These are phyloP conservation scores for Lecanicillium sp. DNA, from an alignment of 2,329 filamentous ascomycete species.

Conservation along the genomic window DNA sequence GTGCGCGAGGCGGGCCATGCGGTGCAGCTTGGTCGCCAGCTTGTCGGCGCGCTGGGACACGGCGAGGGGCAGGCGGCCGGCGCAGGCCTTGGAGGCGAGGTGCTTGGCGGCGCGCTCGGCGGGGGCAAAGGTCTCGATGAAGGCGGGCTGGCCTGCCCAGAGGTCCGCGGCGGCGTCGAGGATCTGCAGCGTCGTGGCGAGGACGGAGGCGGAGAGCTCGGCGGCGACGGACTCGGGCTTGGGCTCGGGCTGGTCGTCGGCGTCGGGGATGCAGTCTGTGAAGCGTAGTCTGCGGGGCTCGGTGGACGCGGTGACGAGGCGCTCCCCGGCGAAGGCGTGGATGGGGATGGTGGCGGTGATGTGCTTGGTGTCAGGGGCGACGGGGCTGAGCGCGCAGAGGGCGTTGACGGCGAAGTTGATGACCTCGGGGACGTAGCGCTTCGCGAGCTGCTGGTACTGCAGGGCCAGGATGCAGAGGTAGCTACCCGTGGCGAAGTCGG, in stretches of 20 bases:
- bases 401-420: slow-evolving; percentile 76
- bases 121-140: slow-evolving; percentile 72
- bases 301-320: slow-evolving; percentile 36
- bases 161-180: slow-evolving; percentile 62
- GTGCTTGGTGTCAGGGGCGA: slow-evolving; percentile 37
- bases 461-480: slow-evolving; percentile 74
- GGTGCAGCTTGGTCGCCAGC: slow-evolving; percentile 40
- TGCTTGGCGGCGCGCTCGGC: slow-evolving; percentile 52
- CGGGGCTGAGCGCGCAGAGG: slow-evolving; percentile 59
- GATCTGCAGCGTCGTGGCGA: slow-evolving; percentile 59
- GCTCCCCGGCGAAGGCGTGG: slow-evolving; percentile 49
- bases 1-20: slow-evolving; percentile 54
- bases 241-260: slow-evolving; percentile 26
- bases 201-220: slow-evolving; percentile 49
- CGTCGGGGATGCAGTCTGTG: slow-evolving; percentile 45
- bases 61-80: slow-evolving; percentile 41
- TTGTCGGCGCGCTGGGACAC: slow-evolving; percentile 37
- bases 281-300: slow-evolving; percentile 50
- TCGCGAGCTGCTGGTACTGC: slow-evolving; percentile 77
- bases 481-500: slow-evolving; percentile 65
- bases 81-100: slow-evolving; percentile 49
- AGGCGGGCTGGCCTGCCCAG: slow-evolving; percentile 69
- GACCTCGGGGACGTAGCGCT: slow-evolving; percentile 84
- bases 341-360: slow-evolving; percentile 57
- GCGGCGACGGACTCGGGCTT: slow-evolving; percentile 18